Evolutionary conservation across 768 basidiomycete genomes (phyloP).

Genomic region (Xerocomus potaroensis): DNA sequence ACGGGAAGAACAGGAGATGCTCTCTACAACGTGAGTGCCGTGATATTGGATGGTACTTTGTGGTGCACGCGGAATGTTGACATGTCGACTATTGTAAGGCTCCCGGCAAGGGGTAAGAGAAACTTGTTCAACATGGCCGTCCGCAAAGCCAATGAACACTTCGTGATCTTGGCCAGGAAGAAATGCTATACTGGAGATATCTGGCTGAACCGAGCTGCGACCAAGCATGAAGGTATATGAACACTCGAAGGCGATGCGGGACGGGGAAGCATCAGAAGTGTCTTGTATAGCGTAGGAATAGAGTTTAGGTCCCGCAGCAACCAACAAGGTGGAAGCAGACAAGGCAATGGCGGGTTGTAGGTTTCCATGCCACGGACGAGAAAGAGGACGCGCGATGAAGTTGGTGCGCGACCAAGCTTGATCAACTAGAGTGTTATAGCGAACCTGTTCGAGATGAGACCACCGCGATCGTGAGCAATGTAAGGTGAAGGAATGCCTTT

Average conservation of each 20-base stretch:
- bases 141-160: constrained; percentile 54
- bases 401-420: constrained; percentile 44
- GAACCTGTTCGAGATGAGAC: constrained; percentile 40
- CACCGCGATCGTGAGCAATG: constrained; percentile 40
- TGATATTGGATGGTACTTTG: constrained; percentile 31
- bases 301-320: constrained; percentile 57
- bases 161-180: constrained; percentile 42
- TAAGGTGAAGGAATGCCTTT: constrained; percentile 53
- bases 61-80: constrained; percentile 21
- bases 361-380: constrained; percentile 53
- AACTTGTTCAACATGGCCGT: constrained; percentile 54
- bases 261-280: constrained; percentile 30
- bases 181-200: constrained; percentile 55
- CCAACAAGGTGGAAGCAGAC: constrained; percentile 49
- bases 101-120: constrained; percentile 24
- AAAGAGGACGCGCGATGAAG: constrained; percentile 64
- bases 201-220: constrained; percentile 30
- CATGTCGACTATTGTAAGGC: constrained; percentile 3
- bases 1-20: constrained; percentile 44
- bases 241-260: constrained; percentile 46
- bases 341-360: constrained; percentile 55
- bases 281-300: constrained; percentile 51
- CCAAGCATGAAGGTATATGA: constrained; percentile 36
- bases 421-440: constrained; percentile 53
- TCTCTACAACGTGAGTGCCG: constrained; percentile 50